phyloP scores from a whole-genome alignment of 192 early-diverging fungal genomes.

The Gigaspora rosea region DNA sequence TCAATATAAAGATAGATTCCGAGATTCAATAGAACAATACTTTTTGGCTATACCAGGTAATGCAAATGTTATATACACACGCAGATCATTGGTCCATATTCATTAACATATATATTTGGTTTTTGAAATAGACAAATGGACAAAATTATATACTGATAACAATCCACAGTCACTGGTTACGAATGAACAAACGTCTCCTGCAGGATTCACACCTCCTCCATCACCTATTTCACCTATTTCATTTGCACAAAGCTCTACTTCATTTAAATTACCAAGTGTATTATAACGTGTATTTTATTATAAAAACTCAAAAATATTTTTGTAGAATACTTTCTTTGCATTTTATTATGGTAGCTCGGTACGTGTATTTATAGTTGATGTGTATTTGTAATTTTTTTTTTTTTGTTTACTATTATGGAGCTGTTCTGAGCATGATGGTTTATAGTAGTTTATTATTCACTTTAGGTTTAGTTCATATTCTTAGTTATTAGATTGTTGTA shows the following conservation, averaged over 20 bases:
- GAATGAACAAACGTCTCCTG: not conserved
- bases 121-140: slow-evolving; percentile 7
- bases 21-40: slow-evolving; percentile 83
- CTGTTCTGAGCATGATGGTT: no score
- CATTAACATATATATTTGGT: not conserved
- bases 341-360: no score
- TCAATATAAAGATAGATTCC: slow-evolving; percentile 90
- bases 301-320: no score
- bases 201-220: not conserved
- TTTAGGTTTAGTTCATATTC: no score
- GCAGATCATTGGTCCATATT: no score
- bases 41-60: slow-evolving; percentile 86
- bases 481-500: no score
- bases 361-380: no score
- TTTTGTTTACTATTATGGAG: no score
- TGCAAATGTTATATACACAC: not conserved
- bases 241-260: not conserved
- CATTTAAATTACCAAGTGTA: slow-evolving; percentile 7
- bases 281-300: not conserved
- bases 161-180: not conserved
- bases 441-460: no score
- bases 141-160: not conserved
- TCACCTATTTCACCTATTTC: not conserved
- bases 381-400: no score
- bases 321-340: no score